These are phyloP conservation scores for Geotrichum aggregatum DNA, from an alignment of 1,139 yeast species.

Conservation along the genomic window DNA sequence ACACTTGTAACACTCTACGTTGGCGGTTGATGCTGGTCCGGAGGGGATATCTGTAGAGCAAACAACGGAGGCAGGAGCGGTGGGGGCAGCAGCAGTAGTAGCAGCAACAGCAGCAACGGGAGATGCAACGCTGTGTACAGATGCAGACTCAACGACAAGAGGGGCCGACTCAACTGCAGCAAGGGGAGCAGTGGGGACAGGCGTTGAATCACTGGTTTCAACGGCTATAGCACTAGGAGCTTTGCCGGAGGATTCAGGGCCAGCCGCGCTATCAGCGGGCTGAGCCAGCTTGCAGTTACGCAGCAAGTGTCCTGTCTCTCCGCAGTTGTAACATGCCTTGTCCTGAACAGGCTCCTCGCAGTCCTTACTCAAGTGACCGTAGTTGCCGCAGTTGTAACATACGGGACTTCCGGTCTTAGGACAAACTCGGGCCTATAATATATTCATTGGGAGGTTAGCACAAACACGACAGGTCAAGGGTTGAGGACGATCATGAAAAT, in stretches of 20 bases:
- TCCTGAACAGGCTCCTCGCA: conserved; percentile 48
- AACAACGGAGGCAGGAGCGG: conserved; percentile 5
- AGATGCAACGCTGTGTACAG: not conserved
- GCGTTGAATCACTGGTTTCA: not conserved
- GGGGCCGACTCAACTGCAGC: not conserved
- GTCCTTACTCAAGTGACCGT: conserved; percentile 77
- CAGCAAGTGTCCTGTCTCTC: conserved; percentile 78
- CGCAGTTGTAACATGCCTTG: conserved; percentile 73
- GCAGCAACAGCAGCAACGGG: not conserved
- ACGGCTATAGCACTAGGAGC: conserved; percentile 18
- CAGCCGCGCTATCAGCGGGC: conserved; percentile 27
- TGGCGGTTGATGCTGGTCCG: conserved; percentile 23
- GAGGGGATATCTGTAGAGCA: conserved; percentile 9
- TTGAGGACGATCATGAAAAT: not conserved
- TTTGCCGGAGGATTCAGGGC: conserved; percentile 22
- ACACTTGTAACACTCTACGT: conserved; percentile 78
- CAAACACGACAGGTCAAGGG: not conserved
- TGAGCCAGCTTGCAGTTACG: conserved; percentile 44
- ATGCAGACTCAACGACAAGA: not conserved
- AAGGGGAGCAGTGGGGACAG: not conserved
- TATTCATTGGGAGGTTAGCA: not conserved
- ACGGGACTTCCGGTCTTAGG: conserved; percentile 39
- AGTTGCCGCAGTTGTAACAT: conserved; percentile 36
- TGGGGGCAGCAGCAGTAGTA: conserved; percentile 3
- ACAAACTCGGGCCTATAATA: conserved; percentile 40